Evolutionary conservation across 2,329 filamentous ascomycete genomes (phyloP).

Genomic region (Sporothrix inflata): DNA sequence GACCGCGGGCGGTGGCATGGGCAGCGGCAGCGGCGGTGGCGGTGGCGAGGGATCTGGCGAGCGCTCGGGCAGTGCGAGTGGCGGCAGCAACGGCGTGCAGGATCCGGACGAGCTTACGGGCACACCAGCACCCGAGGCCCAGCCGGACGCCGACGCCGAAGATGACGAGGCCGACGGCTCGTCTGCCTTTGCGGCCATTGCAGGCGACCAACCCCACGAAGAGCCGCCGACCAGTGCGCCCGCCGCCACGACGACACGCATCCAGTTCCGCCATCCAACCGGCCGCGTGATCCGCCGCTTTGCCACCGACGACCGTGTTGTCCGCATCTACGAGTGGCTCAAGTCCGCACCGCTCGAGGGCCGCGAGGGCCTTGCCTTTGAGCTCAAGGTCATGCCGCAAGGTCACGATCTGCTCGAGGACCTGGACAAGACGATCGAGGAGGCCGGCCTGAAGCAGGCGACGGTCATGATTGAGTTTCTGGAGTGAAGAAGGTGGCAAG

Average conservation of each 20-base stretch:
- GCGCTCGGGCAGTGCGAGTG: conserved; percentile 37
- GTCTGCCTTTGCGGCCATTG: conserved; percentile 70
- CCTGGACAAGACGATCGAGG: conserved; percentile 74
- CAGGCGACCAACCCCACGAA: conserved; percentile 70
- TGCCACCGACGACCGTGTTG: conserved; percentile 72
- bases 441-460: conserved; percentile 85
- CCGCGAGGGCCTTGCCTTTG: conserved; percentile 77
- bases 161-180: conserved; percentile 38
- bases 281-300: conserved; percentile 90
- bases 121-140: conserved; percentile 46
- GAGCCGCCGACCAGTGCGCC: conserved; percentile 69
- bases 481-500: too few species aligned
- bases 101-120: conserved; percentile 85
- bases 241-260: conserved; percentile 75
- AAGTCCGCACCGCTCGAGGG: conserved; percentile 85
- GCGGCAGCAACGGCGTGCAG: conserved; percentile 54
- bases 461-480: conserved; percentile 95
- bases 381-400: conserved; percentile 77
- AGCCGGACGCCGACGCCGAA: conserved; percentile 62
- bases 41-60: neutral
- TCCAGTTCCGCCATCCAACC: conserved; percentile 86
- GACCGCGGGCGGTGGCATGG: conserved; percentile 40
- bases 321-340: conserved; percentile 92
- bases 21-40: neutral
- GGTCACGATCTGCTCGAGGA: conserved; percentile 81